A percentile compares a stretch with the other conserved stretches of the same genome.
These are phyloP conservation scores for Paramecium biaurelia DNA, from an alignment of 73 alveolate species.

Conservation along the genomic window DNA sequence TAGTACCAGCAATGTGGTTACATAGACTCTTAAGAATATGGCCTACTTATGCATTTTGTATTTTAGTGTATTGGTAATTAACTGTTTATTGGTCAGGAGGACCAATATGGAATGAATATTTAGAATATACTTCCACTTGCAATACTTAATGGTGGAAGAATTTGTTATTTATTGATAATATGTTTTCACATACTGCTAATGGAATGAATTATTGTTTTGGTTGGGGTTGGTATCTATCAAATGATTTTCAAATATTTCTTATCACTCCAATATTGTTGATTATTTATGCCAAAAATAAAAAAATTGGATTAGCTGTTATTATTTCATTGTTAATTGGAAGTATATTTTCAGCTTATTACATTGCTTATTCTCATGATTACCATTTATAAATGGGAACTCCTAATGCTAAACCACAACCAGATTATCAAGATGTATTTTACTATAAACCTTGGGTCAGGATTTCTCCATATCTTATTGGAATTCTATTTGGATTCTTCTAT, in stretches of 20 bases:
- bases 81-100: slow-evolving; percentile 64
- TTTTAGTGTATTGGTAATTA: slow-evolving; percentile 36
- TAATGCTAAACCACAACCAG: slow-evolving; percentile 51
- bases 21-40: slow-evolving; percentile 69
- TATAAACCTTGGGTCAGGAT: slow-evolving; percentile 70
- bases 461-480: slow-evolving; percentile 67
- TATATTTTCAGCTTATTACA: not conserved
- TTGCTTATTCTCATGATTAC: slow-evolving; percentile 33
- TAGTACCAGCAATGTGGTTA: slow-evolving; percentile 55
- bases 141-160: slow-evolving; percentile 68
- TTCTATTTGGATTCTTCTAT: slow-evolving; percentile 59
- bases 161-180: slow-evolving; percentile 63
- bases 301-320: slow-evolving; percentile 39
- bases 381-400: not conserved
- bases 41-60: slow-evolving; percentile 58
- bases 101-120: slow-evolving; percentile 65
- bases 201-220: slow-evolving; percentile 60
- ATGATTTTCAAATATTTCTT: slow-evolving; percentile 66
- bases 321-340: slow-evolving; percentile 20
- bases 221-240: slow-evolving; percentile 73
- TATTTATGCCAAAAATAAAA: slow-evolving; percentile 35
- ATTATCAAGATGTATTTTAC: slow-evolving; percentile 35
- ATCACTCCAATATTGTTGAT: slow-evolving; percentile 52
- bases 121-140: slow-evolving; percentile 14
- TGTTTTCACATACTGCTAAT: slow-evolving; percentile 31